phyloP scores from a whole-genome alignment of 108 stramenopile genomes.

The Pseudonitzschia multiseries region DNA sequence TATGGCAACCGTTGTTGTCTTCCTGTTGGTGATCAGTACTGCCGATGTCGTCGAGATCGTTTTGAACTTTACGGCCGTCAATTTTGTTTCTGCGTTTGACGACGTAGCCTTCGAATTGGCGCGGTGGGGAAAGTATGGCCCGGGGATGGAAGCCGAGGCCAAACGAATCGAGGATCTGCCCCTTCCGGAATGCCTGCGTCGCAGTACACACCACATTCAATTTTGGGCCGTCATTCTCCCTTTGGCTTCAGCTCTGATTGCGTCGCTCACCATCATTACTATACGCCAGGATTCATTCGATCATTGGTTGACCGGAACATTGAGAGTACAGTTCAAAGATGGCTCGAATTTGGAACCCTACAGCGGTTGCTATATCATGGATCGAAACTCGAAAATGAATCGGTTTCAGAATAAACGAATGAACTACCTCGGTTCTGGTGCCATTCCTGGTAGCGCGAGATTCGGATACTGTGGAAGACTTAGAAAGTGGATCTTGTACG shows the following conservation, averaged over 20 bases:
- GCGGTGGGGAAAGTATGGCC: conserved; percentile 5
- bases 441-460: neutral
- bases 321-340: neutral
- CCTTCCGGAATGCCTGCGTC: neutral
- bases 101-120: conserved; percentile 13
- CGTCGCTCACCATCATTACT: neutral
- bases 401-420: neutral
- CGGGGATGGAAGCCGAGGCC: neutral
- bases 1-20: neutral
- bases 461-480: neutral
- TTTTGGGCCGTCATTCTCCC: neutral
- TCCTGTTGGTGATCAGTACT: conserved; percentile 4
- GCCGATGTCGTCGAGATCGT: conserved; percentile 8
- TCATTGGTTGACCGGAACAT: neutral
- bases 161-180: conserved; percentile 8
- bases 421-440: neutral
- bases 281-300: neutral
- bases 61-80: conserved; percentile 12
- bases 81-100: conserved; percentile 13
- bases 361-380: neutral
- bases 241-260: neutral
- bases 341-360: neutral
- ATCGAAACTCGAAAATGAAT: neutral
- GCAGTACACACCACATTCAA: neutral
- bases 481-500: neutral